Evolutionary conservation across 345 rosid genomes (phyloP).

Genomic region (Citrus unshiu): DNA sequence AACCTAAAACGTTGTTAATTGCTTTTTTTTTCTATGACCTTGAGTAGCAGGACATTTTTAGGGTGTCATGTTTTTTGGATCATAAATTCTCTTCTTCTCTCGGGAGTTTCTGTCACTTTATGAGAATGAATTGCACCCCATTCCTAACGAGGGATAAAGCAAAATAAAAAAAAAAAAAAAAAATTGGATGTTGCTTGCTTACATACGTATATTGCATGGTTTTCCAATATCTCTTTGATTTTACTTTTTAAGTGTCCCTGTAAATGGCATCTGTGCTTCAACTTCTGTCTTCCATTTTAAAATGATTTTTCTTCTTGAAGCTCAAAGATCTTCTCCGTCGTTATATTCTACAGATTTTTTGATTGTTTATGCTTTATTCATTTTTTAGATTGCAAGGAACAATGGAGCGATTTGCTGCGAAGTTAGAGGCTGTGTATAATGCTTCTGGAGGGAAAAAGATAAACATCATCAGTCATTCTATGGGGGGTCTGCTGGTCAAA

Average conservation of each 20-base stretch:
- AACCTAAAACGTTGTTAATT: neutral
- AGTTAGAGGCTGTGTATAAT: slow-evolving; percentile 60
- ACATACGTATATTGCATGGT: neutral
- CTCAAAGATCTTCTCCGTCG: neutral
- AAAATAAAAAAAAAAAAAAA: neutral
- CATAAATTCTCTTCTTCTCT: neutral
- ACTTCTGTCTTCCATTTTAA: neutral
- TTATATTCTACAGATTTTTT: neutral
- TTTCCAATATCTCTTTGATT: neutral
- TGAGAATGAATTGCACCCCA: neutral
- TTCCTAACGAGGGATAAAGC: neutral
- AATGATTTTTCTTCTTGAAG: neutral
- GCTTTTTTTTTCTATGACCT: neutral
- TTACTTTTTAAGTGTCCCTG: neutral
- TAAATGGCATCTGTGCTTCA: neutral
- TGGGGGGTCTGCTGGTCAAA: slow-evolving; percentile 94
- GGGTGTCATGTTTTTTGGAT: neutral
- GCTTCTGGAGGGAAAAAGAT: slow-evolving; percentile 93
- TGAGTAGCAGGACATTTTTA: neutral
- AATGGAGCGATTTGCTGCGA: slow-evolving; percentile 59
- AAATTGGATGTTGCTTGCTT: neutral
- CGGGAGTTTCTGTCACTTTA: neutral
- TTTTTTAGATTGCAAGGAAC: slow-evolving; percentile 65
- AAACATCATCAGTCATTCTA: slow-evolving; percentile 82
- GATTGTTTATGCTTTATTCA: slow-evolving; percentile 15